These are phyloP conservation scores for Candida dendrica DNA, from an alignment of 805 yeast genomes.

Conservation along the genomic window DNA sequence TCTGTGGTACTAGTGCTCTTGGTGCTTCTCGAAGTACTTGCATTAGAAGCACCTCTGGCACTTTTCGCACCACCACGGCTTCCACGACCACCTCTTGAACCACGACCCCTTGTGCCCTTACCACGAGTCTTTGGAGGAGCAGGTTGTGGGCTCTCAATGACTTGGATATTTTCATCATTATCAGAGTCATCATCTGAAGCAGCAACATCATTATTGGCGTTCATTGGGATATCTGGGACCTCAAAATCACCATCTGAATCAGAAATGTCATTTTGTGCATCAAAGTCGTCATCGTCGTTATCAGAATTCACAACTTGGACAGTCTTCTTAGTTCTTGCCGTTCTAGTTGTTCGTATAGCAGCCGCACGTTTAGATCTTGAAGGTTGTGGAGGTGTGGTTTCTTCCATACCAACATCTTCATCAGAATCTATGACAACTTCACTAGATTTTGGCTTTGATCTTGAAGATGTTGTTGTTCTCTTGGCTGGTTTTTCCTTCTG, in stretches of 20 bases:
- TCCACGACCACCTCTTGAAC: neutral
- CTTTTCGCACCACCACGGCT: neutral
- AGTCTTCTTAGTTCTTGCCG: neutral
- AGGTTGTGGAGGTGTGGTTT: constrained; percentile 1
- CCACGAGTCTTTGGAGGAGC: neutral
- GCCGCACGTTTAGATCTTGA: constrained; percentile 11
- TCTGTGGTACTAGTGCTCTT: neutral
- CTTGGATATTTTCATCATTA: constrained; percentile 7
- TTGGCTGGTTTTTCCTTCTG: neutral
- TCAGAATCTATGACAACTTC: constrained; percentile 23
- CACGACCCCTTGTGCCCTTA: constrained; percentile 1
- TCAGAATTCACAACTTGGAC: neutral
- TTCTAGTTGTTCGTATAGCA: neutral
- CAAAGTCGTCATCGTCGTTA: constrained; percentile 1
- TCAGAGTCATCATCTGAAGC: constrained; percentile 6
- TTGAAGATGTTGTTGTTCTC: neutral
- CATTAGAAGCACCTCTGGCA: neutral
- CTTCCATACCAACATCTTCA: constrained; percentile 17
- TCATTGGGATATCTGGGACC: neutral
- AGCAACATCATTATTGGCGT: neutral
- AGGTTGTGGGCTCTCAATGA: neutral
- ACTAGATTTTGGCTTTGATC: neutral
- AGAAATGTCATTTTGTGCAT: constrained; percentile 5
- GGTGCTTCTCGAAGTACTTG: neutral
- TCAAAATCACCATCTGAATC: constrained; percentile 4